Percentiles rank a stretch among this genome's conserved stretches.
These are phyloP conservation scores for Stachybotrys chlorohalonatus DNA, from an alignment of 2,329 filamentous ascomycete genomes.

Conservation along the genomic window DNA sequence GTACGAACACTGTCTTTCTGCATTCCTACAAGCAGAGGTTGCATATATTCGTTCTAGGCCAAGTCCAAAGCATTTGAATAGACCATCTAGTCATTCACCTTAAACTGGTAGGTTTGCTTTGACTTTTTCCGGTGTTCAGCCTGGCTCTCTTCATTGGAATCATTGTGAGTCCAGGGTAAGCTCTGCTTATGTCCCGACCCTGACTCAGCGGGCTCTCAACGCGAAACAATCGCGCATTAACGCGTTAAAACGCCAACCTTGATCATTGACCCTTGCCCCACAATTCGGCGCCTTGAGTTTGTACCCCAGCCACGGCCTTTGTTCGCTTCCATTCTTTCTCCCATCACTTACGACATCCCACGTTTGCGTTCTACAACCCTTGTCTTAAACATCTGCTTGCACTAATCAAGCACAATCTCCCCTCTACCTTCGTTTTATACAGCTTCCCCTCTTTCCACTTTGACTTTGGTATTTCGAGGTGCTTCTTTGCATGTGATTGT, in stretches of 20 bases:
- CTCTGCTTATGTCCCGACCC: constrained; percentile 4
- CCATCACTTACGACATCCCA: background rate
- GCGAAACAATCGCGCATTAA: background rate
- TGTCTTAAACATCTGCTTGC: background rate
- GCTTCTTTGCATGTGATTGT: background rate
- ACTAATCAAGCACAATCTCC: background rate
- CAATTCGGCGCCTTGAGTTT: background rate
- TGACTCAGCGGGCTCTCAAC: constrained; percentile 5
- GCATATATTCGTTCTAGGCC: too few species aligned
- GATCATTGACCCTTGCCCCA: background rate
- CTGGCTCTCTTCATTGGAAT: too few species aligned
- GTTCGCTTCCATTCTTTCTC: background rate
- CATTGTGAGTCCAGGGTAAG: constrained; percentile 4
- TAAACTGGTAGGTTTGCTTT: too few species aligned
- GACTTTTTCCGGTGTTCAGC: too few species aligned
- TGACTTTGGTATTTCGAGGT: background rate
- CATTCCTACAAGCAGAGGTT: too few species aligned
- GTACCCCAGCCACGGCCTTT: background rate
- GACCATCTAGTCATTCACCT: too few species aligned
- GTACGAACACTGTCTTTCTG: too few species aligned
- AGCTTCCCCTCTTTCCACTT: background rate
- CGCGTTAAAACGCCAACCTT: background rate
- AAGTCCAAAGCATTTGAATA: too few species aligned
- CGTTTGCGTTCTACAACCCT: background rate
- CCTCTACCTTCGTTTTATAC: background rate